Base-by-base conservation (phyloP, 2,329 filamentous ascomycete species). In the Cladosporium sp. region DNA sequence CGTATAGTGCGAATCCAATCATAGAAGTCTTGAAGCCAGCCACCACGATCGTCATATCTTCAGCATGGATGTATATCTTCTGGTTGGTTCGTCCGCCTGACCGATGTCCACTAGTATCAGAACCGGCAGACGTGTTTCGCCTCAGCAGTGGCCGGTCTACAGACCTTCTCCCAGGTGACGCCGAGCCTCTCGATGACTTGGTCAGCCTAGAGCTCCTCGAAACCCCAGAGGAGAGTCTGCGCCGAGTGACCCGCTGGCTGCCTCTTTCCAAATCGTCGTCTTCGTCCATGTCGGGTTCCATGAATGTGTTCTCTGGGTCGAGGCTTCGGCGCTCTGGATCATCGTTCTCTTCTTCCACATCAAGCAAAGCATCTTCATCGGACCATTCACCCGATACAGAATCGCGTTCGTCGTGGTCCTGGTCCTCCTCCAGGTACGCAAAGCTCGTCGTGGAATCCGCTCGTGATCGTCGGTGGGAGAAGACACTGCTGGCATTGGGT, bases 31-130 rank as follows among this genome's bases (percentile, higher is more conserved):
- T 88, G 78, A 98, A 99, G 0, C 95, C 95, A 28, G 94, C 92
- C 74, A 98, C 88, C 31, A 93, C 94, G 72, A 97, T 93, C 0
- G 93, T 97, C 69, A 99, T 82, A 77, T 99, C 95, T 78, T 99
- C 95, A 50, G 92, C 96, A 66, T 88, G 84, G 79, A 99, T 93
- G 78, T 97, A 95, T 28, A 97, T 85, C 80, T 97, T 98, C 78
- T 99, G 95, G 72, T 86, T 96, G 31, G 86, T 83, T 65, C 91
- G 87, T 50, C 87, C 86, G 12, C 85, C 86, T 49, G 81, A 82
- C 59, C 85, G 86, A 68, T 81, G 80, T 33, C 84, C 83, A 73
- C 90, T 92, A 33, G 82, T 84, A 68, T 88, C 85, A 14, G 92
- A 95, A 62, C 85, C 85, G 31, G 82, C 84, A 70, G 91, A 96